Evolutionary conservation across 805 yeast species (phyloP).

Genomic region (Yarrowia keelungensis): DNA sequence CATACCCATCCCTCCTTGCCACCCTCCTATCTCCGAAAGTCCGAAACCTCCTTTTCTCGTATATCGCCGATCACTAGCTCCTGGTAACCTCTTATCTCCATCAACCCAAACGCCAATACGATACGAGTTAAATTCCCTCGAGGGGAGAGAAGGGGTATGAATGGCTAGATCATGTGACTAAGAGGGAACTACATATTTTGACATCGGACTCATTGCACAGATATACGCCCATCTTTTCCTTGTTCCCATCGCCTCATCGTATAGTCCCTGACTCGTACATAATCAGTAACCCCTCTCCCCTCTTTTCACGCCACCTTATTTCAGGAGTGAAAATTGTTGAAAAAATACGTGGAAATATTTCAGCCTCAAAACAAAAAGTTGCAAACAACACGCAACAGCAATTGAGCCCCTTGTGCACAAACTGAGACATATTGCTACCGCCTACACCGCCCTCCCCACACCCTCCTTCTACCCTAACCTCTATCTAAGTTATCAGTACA

Average conservation of each 20-base stretch:
- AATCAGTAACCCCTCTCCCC: background rate
- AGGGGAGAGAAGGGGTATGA: background rate
- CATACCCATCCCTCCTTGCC: too few relatives aligned
- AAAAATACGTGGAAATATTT: too few relatives aligned
- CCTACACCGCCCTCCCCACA: background rate
- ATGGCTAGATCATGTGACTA: too few relatives aligned
- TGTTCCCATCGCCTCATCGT: too few relatives aligned
- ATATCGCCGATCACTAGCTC: too few relatives aligned
- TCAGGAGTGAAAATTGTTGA: background rate
- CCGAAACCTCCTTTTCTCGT: too few relatives aligned
- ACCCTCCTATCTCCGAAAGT: too few relatives aligned
- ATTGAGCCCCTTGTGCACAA: background rate
- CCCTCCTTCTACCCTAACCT: constrained; percentile 29
- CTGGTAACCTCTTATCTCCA: background rate
- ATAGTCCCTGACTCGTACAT: too few relatives aligned
- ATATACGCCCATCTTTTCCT: too few relatives aligned
- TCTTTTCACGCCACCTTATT: background rate
- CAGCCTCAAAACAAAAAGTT: background rate
- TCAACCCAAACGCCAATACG: constrained; percentile 1
- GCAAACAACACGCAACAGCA: background rate
- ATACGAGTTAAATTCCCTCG: constrained; percentile 6
- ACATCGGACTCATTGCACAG: too few relatives aligned
- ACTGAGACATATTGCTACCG: background rate
- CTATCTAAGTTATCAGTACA: constrained; percentile 33
- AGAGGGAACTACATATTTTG: too few relatives aligned